Conservation (phyloP, 192 early-diverging fungal species). For the Podila verticillata region DNA sequence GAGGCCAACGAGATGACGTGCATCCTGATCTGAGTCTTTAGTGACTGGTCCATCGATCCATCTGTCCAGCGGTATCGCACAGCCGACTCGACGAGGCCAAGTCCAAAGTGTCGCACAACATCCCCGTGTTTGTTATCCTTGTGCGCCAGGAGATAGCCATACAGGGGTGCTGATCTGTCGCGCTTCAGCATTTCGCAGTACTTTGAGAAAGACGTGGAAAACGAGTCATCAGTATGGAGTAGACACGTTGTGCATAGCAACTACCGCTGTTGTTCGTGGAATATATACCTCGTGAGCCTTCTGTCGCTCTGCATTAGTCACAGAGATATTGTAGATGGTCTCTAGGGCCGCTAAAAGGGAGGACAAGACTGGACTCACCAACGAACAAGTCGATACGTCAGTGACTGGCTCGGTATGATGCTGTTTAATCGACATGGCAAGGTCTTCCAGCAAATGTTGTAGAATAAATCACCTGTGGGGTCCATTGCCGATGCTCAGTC, state of each 20-base stretch:
- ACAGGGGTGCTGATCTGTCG: slow-evolving; percentile 55
- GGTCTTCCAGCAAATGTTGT: background rate
- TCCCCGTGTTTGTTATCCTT: slow-evolving; percentile 58
- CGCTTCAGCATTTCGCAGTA: slow-evolving; percentile 61
- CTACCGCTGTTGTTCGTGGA: background rate
- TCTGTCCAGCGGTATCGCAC: slow-evolving; percentile 67
- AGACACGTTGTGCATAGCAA: background rate
- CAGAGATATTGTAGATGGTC: slow-evolving; percentile 55
- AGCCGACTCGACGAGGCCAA: slow-evolving; percentile 64
- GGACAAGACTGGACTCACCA: slow-evolving; percentile 25
- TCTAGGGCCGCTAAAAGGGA: slow-evolving; percentile 55
- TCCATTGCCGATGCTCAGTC: background rate
- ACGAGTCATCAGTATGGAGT: background rate
- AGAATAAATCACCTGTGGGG: background rate
- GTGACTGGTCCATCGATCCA: slow-evolving; percentile 34
- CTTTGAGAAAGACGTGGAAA: slow-evolving; percentile 21
- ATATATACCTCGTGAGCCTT: slow-evolving; percentile 56
- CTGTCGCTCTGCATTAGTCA: slow-evolving; percentile 52
- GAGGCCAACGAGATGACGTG: slow-evolving; percentile 51
- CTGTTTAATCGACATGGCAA: background rate
- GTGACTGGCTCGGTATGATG: no score
- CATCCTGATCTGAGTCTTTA: slow-evolving; percentile 48
- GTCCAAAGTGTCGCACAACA: slow-evolving; percentile 66
- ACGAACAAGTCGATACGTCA: background rate
- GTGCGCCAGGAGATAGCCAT: slow-evolving; percentile 64